Base-by-base conservation (phyloP, 2,329 filamentous ascomycete species). In the Lizonia empirigonia region DNA sequence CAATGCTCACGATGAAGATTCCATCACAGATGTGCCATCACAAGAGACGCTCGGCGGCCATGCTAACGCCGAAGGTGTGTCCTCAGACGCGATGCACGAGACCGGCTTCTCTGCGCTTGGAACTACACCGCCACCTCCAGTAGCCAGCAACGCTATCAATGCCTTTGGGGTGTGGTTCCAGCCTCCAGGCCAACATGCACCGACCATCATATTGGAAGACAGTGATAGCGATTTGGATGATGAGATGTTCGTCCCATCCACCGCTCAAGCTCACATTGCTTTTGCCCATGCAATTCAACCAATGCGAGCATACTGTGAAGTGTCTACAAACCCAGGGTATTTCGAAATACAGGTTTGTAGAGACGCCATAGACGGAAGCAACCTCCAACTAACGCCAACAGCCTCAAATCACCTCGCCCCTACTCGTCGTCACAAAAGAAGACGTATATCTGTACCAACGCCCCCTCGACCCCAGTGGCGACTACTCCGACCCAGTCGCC, bases 401-500 rank as follows among this genome's bases (percentile, higher is more conserved):
- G 49, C 36, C 29, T 2, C 24, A 46, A 5, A 37, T 41, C 5
- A 41, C 53, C 7, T 59, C 69, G 4, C 65, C 76, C 10, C 75
- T 71, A 53, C 64, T 78, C 1, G 74, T 79, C 34, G 60, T 79
- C 29, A 75, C 76, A 0, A 75, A 75, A 39, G 64, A 71, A 22
- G 77, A 77, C 48, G 63, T 79, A 5, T 76, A 74, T 58, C 71
- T 80, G 20, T 56, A 77, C 7, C 77, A 79, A 57, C 72, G 60
- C 2, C 59, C 58, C 15, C 55, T 58, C 63, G 30, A 53, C 13
- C 23, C 36, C 38, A 15, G 12, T 5, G 23, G 30, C 20, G 40
- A 55, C 22, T 13, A 30, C 13, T 29, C 19, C 1, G 40, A 60
- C 1, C 55, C 53, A 5, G 51, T 74, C 65, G 15, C 76, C n/a